These are phyloP conservation scores for Cadophora sp. DNA, from an alignment of 2,329 filamentous ascomycete genomes.

Conservation along the genomic window DNA sequence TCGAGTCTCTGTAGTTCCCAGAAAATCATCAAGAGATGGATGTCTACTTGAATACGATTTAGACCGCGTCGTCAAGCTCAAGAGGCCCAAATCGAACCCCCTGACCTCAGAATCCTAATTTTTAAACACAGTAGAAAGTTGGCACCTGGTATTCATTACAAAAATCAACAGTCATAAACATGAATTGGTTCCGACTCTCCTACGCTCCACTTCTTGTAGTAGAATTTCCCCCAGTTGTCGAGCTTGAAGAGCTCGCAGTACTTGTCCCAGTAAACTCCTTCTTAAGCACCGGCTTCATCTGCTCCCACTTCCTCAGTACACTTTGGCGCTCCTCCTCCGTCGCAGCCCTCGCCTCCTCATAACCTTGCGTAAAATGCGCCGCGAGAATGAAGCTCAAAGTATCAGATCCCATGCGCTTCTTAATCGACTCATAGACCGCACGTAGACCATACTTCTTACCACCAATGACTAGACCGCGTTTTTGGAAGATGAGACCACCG, in stretches of 20 bases:
- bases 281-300: conserved; percentile 34
- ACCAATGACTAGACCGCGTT: conserved; percentile 25
- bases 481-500: conserved; percentile 72
- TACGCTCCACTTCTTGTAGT: too few relatives aligned
- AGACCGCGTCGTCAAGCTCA: too few relatives aligned
- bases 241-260: conserved; percentile 24
- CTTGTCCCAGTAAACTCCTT: conserved; percentile 21
- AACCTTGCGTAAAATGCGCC: conserved; percentile 39
- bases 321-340: conserved; percentile 39
- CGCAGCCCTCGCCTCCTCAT: conserved; percentile 37
- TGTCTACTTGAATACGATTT: too few relatives aligned
- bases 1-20: too few relatives aligned
- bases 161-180: too few relatives aligned
- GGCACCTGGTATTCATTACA: too few relatives aligned
- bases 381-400: conserved; percentile 44
- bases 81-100: too few relatives aligned
- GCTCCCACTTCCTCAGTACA: conserved; percentile 38
- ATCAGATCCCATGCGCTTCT: conserved; percentile 35
- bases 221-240: neutral
- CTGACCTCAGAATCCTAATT: too few relatives aligned
- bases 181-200: too few relatives aligned
- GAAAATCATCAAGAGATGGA: too few relatives aligned
- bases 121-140: too few relatives aligned
- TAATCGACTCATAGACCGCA: conserved; percentile 38
- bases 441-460: conserved; percentile 37